Evolutionary conservation across 2,329 filamentous ascomycete genomes (phyloP).

Genomic region (Colletotrichum filicis): DNA sequence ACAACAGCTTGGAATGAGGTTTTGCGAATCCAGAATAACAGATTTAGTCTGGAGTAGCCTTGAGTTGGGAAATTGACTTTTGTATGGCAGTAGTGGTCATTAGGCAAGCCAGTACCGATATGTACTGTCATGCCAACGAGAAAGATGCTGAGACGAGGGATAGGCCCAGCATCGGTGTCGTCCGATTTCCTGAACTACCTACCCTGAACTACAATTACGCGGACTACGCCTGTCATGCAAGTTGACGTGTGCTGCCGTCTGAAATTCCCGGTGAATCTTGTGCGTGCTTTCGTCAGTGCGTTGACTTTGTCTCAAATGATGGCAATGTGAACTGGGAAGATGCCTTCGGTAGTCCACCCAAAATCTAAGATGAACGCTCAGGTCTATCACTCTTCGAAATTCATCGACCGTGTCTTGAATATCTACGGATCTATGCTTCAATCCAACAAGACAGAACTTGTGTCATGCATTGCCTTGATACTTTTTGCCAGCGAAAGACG

Average conservation of each 20-base stretch:
- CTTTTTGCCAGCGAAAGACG: not conserved
- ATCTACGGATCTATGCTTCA: too few relatives aligned
- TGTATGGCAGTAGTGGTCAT: too few relatives aligned
- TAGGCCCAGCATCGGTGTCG: too few relatives aligned
- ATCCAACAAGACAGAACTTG: not conserved
- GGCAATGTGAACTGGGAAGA: not conserved
- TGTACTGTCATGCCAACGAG: too few relatives aligned
- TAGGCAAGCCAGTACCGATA: too few relatives aligned
- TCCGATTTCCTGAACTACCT: too few relatives aligned
- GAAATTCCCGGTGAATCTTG: not conserved
- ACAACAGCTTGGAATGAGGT: not conserved
- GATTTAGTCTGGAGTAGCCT: not conserved
- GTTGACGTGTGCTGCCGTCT: not conserved
- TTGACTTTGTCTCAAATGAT: not conserved
- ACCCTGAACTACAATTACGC: too few relatives aligned
- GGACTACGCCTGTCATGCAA: not conserved
- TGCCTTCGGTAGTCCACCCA: not conserved
- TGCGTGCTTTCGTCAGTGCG: not conserved
- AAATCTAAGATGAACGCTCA: not conserved
- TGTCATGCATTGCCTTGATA: not conserved
- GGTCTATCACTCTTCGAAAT: not conserved
- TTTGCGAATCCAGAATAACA: not conserved
- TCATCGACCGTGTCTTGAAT: not conserved
- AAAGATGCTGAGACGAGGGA: too few relatives aligned
- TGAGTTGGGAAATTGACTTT: too few relatives aligned